Evolutionary conservation across 75 land plant species (phyloP).

Genomic region (Chamaecyparis obtusa): DNA sequence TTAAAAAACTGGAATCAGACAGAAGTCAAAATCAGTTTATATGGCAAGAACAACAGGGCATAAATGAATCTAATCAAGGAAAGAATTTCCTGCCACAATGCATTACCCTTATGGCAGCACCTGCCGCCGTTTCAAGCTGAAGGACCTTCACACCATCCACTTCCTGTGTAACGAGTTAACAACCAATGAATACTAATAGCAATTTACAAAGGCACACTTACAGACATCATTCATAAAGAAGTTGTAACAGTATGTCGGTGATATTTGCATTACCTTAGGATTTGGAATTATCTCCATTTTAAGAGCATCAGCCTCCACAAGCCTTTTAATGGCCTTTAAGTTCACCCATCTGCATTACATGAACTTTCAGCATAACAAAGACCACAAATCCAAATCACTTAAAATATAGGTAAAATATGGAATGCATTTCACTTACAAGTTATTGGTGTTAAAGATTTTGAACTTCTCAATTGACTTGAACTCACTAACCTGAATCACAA

Average conservation of each 20-base stretch:
- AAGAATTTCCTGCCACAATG: not conserved
- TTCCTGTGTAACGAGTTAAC: constrained; percentile 37
- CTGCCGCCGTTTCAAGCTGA: constrained; percentile 90
- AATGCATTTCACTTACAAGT: constrained; percentile 63
- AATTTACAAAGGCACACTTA: not conserved
- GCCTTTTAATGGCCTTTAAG: constrained; percentile 88
- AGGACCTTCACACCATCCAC: constrained; percentile 82
- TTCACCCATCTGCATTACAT: constrained; percentile 85
- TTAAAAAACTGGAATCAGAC: constrained; percentile 81
- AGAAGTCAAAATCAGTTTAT: not conserved
- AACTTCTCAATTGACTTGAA: constrained; percentile 99
- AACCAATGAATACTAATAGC: not conserved
- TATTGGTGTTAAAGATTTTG: constrained; percentile 99
- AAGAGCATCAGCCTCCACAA: constrained; percentile 88
- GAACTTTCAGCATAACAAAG: not conserved
- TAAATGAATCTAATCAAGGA: not conserved
- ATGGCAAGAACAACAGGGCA: not conserved
- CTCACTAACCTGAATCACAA: constrained; percentile 70
- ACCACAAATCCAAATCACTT: not conserved
- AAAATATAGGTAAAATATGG: not conserved
- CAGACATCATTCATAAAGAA: not conserved
- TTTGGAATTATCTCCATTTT: constrained; percentile 99
- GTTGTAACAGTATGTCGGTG: not conserved
- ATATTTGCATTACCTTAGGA: constrained; percentile 62
- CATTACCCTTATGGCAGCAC: constrained; percentile 80